A percentile compares a stretch with the other conserved stretches of the same genome.
Conservation (phyloP, 2,329 filamentous ascomycete genomes). For the Colletotrichum siamense region DNA sequence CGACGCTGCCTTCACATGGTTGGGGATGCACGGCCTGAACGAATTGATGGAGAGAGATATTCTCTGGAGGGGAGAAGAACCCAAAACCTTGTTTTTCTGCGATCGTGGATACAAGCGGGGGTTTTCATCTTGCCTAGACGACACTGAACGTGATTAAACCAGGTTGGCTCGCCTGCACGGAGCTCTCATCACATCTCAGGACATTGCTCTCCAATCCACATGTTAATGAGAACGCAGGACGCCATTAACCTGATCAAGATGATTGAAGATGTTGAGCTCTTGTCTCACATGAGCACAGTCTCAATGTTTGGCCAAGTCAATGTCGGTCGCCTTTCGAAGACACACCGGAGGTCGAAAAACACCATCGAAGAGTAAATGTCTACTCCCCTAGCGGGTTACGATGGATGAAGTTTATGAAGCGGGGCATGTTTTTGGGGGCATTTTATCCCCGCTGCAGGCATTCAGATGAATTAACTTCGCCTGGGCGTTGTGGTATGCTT, state of each 20-base stretch:
- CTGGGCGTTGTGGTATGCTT: not conserved
- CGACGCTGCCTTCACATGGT: not conserved
- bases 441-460: not conserved
- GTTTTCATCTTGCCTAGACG: not conserved
- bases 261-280: not conserved
- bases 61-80: accelerated
- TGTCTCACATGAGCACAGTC: not conserved
- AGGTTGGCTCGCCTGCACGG: not conserved
- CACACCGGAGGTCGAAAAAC: not conserved
- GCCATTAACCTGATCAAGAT: not conserved
- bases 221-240: not conserved
- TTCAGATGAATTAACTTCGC: accelerated
- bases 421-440: not conserved
- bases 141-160: not conserved
- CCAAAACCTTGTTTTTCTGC: not conserved
- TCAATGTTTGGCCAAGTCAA: not conserved
- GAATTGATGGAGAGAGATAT: not conserved
- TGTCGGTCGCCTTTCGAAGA: not conserved
- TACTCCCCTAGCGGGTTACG: not conserved
- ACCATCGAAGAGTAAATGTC: not conserved
- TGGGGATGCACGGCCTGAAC: not conserved
- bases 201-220: not conserved
- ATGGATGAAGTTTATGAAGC: accelerated
- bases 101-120: not conserved
- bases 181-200: not conserved